These are phyloP conservation scores for Coniochaeta pulveracea DNA, from an alignment of 2,329 filamentous ascomycete species.

Conservation along the genomic window DNA sequence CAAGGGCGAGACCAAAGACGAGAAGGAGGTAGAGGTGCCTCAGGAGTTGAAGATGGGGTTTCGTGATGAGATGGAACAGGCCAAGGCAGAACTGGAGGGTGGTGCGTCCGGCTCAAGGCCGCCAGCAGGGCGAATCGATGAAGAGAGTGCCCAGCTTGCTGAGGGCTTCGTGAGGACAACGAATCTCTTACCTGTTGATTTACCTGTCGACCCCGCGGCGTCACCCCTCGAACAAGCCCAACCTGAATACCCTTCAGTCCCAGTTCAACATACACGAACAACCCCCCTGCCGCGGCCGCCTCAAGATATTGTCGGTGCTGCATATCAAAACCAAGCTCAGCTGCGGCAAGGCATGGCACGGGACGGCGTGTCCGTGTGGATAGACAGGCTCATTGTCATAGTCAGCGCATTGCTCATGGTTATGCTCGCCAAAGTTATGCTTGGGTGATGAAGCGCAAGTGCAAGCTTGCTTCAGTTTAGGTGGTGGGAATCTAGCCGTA, in stretches of 20 bases:
- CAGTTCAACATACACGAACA: conserved; percentile 24
- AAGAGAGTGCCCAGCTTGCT: conserved; percentile 36
- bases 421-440: conserved; percentile 52
- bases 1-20: conserved; percentile 9
- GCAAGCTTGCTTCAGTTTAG: no score
- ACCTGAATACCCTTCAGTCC: no score
- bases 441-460: conserved; percentile 7
- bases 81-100: conserved; percentile 9
- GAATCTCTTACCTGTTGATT: conserved; percentile 11
- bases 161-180: conserved; percentile 48
- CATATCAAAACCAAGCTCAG: conserved; percentile 8
- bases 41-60: conserved; percentile 55
- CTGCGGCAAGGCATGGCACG: conserved; percentile 14
- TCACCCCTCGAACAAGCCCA: conserved; percentile 16
- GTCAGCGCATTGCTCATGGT: conserved; percentile 59
- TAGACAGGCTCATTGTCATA: conserved; percentile 70
- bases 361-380: conserved; percentile 56
- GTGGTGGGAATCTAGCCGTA: conserved; percentile 13
- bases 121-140: conserved; percentile 11
- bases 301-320: conserved; percentile 7
- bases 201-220: conserved; percentile 5
- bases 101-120: conserved; percentile 13
- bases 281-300: conserved; percentile 14
- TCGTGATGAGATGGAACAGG: conserved; percentile 55
- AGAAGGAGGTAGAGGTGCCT: conserved; percentile 37